Percentiles rank a stretch among this genome's conserved stretches.
Conservation (phyloP, 139 green algal genomes). For the Chlamydomonas sp. region DNA sequence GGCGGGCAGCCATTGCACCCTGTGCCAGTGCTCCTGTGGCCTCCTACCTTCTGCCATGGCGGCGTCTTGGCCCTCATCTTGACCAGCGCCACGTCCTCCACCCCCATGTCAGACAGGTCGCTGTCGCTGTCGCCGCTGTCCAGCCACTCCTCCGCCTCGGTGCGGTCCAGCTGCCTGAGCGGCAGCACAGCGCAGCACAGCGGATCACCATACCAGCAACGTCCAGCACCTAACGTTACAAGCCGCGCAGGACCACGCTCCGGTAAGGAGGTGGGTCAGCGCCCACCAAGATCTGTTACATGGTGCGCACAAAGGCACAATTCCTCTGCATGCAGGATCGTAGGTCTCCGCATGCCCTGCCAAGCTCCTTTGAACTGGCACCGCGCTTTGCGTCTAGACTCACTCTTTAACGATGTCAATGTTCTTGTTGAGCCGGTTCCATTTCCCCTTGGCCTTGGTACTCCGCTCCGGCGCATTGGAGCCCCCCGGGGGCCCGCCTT, state of each 20-base stretch:
- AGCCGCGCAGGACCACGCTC: no score
- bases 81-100: slow-evolving; percentile 56
- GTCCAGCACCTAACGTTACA: no score
- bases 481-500: background rate
- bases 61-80: slow-evolving; percentile 59
- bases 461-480: background rate
- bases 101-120: slow-evolving; percentile 52
- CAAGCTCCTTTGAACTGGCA: background rate
- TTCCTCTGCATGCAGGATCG: no score
- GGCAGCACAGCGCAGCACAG: background rate
- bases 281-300: no score
- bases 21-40: background rate
- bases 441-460: background rate
- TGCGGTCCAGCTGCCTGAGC: background rate
- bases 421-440: slow-evolving; percentile 24
- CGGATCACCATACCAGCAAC: background rate
- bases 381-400: background rate
- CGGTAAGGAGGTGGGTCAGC: no score
- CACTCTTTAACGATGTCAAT: slow-evolving; percentile 27
- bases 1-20: no score
- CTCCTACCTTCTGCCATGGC: slow-evolving; percentile 56
- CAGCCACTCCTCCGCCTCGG: background rate
- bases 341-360: background rate
- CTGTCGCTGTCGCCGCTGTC: slow-evolving; percentile 43
- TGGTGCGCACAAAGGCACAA: no score